Conservation (phyloP, 179 eudicot species). For the Spinacia oleracea region DNA sequence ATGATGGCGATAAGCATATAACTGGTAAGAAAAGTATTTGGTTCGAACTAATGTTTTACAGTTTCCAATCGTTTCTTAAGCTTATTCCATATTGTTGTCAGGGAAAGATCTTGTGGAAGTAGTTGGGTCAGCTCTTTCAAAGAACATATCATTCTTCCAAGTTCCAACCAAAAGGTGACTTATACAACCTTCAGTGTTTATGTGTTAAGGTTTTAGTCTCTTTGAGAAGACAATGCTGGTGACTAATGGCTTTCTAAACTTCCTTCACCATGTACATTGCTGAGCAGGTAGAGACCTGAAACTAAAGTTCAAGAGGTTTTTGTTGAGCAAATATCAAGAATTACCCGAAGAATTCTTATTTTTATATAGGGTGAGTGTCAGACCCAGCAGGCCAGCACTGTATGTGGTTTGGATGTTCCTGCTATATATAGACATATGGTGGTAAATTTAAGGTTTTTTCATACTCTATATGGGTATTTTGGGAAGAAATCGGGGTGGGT, state of each 20-base stretch:
- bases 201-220: neutral
- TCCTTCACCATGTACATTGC: neutral
- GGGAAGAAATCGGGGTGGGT: neutral
- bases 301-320: slow-evolving; percentile 8
- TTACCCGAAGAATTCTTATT: neutral
- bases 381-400: no score
- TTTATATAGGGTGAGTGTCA: neutral
- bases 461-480: neutral
- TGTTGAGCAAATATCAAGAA: slow-evolving; percentile 7
- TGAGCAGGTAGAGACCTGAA: slow-evolving; percentile 10
- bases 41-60: neutral
- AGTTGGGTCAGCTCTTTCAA: neutral
- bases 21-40: neutral
- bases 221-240: neutral
- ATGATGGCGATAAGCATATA: neutral
- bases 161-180: slow-evolving; percentile 14
- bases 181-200: neutral
- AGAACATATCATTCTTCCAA: slow-evolving; percentile 10
- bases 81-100: neutral
- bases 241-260: neutral
- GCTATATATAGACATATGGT: neutral
- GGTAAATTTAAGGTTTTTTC: neutral
- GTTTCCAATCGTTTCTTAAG: neutral
- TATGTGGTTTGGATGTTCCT: no score
- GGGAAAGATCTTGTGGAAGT: slow-evolving; percentile 15